These are phyloP conservation scores for Teratosphaeria gauchensis DNA, from an alignment of 2,329 filamentous ascomycete species.

Conservation along the genomic window DNA sequence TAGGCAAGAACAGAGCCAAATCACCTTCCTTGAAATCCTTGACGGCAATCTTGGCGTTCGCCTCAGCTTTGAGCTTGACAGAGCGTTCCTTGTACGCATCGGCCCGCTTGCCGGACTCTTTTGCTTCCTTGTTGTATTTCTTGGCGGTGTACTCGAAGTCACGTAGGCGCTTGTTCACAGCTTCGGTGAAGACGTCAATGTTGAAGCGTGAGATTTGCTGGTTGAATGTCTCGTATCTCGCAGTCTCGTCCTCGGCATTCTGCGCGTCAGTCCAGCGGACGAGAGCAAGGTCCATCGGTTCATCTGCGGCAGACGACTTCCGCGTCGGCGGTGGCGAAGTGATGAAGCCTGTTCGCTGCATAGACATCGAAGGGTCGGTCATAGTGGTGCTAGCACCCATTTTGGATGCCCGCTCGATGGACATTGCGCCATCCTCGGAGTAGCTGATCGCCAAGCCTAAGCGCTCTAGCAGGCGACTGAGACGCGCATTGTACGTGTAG, in stretches of 20 bases:
- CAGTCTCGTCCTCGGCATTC: slow-evolving; percentile 55
- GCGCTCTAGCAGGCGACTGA: slow-evolving; percentile 74
- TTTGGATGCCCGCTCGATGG: slow-evolving; percentile 61
- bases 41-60: slow-evolving; percentile 93
- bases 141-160: slow-evolving; percentile 88
- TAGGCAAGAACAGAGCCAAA: slow-evolving; percentile 85
- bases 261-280: slow-evolving; percentile 73
- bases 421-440: slow-evolving; percentile 58
- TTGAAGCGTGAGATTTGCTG: slow-evolving; percentile 68
- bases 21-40: slow-evolving; percentile 95
- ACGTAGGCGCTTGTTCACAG: slow-evolving; percentile 78
- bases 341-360: slow-evolving; percentile 45
- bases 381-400: slow-evolving; percentile 40
- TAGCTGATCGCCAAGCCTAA: slow-evolving; percentile 75
- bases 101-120: slow-evolving; percentile 37
- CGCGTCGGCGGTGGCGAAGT: slow-evolving; percentile 48
- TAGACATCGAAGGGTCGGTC: slow-evolving; percentile 30
- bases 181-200: slow-evolving; percentile 72
- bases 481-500: slow-evolving; percentile 72
- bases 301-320: slow-evolving; percentile 41
- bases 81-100: slow-evolving; percentile 70
- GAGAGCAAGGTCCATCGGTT: slow-evolving; percentile 42
- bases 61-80: slow-evolving; percentile 68
- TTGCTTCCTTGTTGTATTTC: slow-evolving; percentile 84
- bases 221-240: slow-evolving; percentile 67